These are phyloP conservation scores for Monilinia fructigena DNA, from an alignment of 2,329 filamentous ascomycete genomes.

Conservation along the genomic window DNA sequence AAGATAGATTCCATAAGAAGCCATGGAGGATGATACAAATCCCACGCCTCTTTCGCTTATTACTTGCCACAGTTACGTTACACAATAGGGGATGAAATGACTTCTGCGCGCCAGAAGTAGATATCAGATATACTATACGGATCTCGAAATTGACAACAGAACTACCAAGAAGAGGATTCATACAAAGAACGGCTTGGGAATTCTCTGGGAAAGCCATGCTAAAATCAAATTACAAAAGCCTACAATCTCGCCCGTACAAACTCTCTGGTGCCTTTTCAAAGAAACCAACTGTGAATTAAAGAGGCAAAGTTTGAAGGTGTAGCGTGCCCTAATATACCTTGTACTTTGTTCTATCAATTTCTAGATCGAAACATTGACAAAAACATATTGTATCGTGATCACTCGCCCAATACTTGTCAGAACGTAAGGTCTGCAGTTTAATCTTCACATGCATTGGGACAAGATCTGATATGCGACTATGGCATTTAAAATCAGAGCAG, in stretches of 20 bases:
- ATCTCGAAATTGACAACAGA: too few relatives aligned
- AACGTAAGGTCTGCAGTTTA: neutral
- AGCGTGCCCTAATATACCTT: neutral
- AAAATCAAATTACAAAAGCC: too few relatives aligned
- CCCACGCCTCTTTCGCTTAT: too few relatives aligned
- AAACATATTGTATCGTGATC: neutral
- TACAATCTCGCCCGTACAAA: too few relatives aligned
- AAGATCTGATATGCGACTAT: neutral
- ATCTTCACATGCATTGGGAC: neutral
- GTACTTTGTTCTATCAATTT: neutral
- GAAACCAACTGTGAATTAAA: neutral
- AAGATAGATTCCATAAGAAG: too few relatives aligned
- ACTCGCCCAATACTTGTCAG: neutral
- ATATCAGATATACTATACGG: too few relatives aligned
- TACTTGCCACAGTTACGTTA: too few relatives aligned
- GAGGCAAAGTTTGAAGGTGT: neutral
- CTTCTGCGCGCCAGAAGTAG: too few relatives aligned
- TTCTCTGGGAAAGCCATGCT: neutral
- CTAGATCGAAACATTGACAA: neutral
- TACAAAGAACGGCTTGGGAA: neutral
- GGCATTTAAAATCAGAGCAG: neutral
- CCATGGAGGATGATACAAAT: too few relatives aligned
- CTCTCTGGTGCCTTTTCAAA: neutral
- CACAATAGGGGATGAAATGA: too few relatives aligned
- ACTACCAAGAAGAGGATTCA: neutral